A percentile compares a stretch with the other conserved stretches of the same genome.
Evolutionary conservation across 805 yeast species (phyloP).

Genomic region (Kregervanrija delftensis): DNA sequence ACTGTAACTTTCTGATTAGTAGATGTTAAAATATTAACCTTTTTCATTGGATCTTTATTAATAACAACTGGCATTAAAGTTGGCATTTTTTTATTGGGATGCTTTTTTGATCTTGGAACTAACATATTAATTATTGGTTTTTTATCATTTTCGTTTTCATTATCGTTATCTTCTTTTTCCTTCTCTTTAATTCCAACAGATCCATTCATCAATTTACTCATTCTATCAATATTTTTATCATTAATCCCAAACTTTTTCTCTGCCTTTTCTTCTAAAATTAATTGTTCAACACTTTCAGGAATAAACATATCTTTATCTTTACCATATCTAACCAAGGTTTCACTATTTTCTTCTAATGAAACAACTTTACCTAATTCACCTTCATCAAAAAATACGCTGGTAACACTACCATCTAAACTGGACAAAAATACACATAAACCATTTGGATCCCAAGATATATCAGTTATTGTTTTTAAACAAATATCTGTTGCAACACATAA

Average conservation of each 20-base stretch:
- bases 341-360: constrained; percentile 59
- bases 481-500: constrained; percentile 74
- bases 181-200: constrained; percentile 1
- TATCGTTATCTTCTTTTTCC: not conserved
- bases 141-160: not conserved
- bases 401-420: constrained; percentile 79
- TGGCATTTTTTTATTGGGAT: constrained; percentile 23
- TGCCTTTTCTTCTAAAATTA: constrained; percentile 63
- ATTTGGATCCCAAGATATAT: constrained; percentile 80
- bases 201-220: constrained; percentile 37
- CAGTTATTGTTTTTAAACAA: constrained; percentile 74
- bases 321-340: constrained; percentile 76
- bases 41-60: not conserved
- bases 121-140: constrained; percentile 18
- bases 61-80: no score
- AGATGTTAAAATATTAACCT: constrained; percentile 13
- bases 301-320: constrained; percentile 80
- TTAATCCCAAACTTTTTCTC: constrained; percentile 12
- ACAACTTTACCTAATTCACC: constrained; percentile 55
- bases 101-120: constrained; percentile 26
- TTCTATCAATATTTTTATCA: constrained; percentile 14
- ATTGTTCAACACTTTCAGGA: constrained; percentile 81
- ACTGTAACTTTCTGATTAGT: constrained; percentile 46
- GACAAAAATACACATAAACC: constrained; percentile 70
- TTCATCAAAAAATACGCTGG: constrained; percentile 55